A percentile compares a stretch with the other conserved stretches of the same genome.
phyloP scores from a whole-genome alignment of 1,284 basidiomycete species.

The Rhodotorula sp. region DNA sequence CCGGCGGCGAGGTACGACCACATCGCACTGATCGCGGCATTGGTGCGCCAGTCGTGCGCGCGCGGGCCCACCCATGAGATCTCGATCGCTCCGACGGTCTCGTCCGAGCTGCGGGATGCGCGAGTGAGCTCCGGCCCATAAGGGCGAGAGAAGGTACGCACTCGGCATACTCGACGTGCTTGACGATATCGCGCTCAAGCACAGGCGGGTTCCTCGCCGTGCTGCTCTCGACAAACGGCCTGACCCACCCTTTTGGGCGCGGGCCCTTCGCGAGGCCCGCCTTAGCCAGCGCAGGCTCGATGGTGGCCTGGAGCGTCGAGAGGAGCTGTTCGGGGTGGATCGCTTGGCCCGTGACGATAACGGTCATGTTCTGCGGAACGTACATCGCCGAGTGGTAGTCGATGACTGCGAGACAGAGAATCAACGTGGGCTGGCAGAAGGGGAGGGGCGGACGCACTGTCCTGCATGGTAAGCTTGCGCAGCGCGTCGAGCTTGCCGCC shows the following conservation, averaged over 20 bases:
- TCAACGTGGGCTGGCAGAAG: too few relatives aligned
- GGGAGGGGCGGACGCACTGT: constrained; percentile 63
- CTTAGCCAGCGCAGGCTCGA: constrained; percentile 74
- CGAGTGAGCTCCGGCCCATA: constrained; percentile 53
- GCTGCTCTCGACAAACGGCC: constrained; percentile 86
- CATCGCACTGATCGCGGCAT: constrained; percentile 89
- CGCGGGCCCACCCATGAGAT: constrained; percentile 73
- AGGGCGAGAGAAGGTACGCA: neutral
- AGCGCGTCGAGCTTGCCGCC: constrained; percentile 93
- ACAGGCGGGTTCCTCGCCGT: constrained; percentile 34
- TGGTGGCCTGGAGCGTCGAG: constrained; percentile 71
- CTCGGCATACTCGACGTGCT: constrained; percentile 88
- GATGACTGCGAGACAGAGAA: constrained; percentile 62
- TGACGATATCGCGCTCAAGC: constrained; percentile 52
- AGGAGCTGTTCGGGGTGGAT: constrained; percentile 57
- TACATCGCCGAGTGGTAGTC: constrained; percentile 90
- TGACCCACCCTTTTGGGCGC: constrained; percentile 76
- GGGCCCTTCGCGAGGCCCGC: constrained; percentile 68
- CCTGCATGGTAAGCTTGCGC: constrained; percentile 78
- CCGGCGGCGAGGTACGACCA: constrained; percentile 85
- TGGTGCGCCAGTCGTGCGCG: constrained; percentile 69
- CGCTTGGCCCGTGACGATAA: constrained; percentile 62
- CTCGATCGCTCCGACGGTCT: constrained; percentile 79
- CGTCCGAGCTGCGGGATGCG: constrained; percentile 75
- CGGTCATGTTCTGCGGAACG: constrained; percentile 86